Evolutionary conservation across 129 eudicot genomes (phyloP).

Genomic region (Saussurea involucrata): DNA sequence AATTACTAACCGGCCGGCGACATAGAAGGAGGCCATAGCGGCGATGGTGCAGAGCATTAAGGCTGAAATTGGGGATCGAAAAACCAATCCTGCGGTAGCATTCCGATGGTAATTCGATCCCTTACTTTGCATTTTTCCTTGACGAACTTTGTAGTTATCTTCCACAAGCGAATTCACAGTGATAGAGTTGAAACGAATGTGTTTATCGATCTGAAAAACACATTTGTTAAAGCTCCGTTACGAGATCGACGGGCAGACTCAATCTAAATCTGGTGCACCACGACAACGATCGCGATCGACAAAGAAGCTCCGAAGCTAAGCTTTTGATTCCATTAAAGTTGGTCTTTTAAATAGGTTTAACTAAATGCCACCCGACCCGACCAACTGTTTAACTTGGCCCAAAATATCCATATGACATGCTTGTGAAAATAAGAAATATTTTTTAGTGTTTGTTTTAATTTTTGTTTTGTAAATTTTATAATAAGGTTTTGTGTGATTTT

Average conservation of each 20-base stretch:
- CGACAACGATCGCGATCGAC: background rate
- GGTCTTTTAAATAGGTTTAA: constrained; percentile 1
- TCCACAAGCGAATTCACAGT: background rate
- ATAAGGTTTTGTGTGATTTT: no score
- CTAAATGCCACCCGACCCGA: background rate
- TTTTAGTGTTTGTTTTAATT: no score
- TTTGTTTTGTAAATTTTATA: no score
- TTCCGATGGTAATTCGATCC: constrained; percentile 51
- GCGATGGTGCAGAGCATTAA: constrained; percentile 82
- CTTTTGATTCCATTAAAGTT: background rate
- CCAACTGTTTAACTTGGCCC: background rate
- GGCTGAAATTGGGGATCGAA: constrained; percentile 76
- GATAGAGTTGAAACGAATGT: constrained; percentile 4
- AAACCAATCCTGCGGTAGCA: constrained; percentile 41
- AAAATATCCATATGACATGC: background rate
- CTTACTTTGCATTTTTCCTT: constrained; percentile 55
- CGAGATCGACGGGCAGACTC: constrained; percentile 17
- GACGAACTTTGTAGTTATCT: background rate
- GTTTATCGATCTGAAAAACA: constrained; percentile 1
- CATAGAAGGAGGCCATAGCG: constrained; percentile 74
- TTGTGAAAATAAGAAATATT: no score
- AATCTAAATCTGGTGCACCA: constrained; percentile 12
- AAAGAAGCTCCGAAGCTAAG: constrained; percentile 5
- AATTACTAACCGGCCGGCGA: constrained; percentile 74
- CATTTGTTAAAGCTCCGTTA: constrained; percentile 11